A percentile compares a stretch with the other conserved stretches of the same genome.
phyloP scores from a whole-genome alignment of 768 basidiomycete genomes.

The Leccinellum rugosiceps region DNA sequence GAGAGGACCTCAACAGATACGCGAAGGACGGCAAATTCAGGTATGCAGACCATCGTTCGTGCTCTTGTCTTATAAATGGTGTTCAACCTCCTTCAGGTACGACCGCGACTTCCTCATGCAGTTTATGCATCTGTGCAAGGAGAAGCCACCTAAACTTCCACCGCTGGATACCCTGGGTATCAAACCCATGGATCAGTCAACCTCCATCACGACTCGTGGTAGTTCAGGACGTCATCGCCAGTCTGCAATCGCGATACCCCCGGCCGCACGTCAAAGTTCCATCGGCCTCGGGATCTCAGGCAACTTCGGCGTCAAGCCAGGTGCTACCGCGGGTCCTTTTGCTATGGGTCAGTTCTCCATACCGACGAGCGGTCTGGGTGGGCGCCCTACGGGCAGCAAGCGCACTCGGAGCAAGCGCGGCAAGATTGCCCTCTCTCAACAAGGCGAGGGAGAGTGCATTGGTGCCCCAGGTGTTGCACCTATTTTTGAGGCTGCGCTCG shows the following conservation, averaged over 20 bases:
- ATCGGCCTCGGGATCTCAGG: conserved; percentile 41
- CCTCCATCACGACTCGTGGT: conserved; percentile 52
- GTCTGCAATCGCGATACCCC: conserved; percentile 39
- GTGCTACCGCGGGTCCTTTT: conserved; percentile 27
- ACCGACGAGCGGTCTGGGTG: conserved; percentile 46
- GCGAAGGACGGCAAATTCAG: conserved; percentile 88
- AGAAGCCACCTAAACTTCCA: conserved; percentile 89
- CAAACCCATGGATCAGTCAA: conserved; percentile 63
- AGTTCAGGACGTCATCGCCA: conserved; percentile 61
- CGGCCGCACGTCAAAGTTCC: conserved; percentile 45
- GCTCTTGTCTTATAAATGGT: conserved; percentile 4
- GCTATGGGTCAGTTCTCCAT: conserved; percentile 69
- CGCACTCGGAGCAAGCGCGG: conserved; percentile 83
- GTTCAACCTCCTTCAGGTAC: conserved; percentile 54
- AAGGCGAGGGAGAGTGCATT: conserved; percentile 37
- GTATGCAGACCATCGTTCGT: conserved; percentile 35
- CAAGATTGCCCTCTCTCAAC: conserved; percentile 37
- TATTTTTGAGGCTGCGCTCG: conserved; percentile 36
- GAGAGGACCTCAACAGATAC: conserved; percentile 77
- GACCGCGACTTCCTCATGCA: conserved; percentile 97
- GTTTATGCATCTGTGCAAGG: conserved; percentile 94
- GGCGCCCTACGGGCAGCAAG: conserved; percentile 45
- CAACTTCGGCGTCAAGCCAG: conserved; percentile 36
- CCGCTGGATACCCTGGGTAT: conserved; percentile 89
- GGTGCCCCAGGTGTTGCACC: conserved; percentile 29